Conservation (phyloP, 805 yeast species). For the Hanseniaspora mollemarum region DNA sequence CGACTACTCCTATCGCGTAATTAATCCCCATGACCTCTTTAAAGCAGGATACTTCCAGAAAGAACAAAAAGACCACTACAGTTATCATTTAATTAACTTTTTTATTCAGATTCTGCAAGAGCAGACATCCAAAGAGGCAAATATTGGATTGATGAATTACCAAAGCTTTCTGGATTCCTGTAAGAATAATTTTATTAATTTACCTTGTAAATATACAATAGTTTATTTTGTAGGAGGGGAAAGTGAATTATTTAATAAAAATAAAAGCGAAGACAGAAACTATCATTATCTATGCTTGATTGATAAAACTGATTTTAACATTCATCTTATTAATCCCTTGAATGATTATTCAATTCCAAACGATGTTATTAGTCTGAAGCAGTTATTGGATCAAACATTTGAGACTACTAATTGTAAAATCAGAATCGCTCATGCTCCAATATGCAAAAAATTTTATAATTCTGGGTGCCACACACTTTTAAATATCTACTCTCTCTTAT, state of each 20-base stretch:
- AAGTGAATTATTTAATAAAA: background rate
- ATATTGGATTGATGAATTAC: background rate
- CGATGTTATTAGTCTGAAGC: constrained; percentile 2
- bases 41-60: background rate
- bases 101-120: background rate
- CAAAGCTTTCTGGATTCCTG: background rate
- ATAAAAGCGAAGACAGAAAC: background rate
- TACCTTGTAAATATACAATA: background rate
- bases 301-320: background rate
- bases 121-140: background rate
- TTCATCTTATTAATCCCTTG: constrained; percentile 11
- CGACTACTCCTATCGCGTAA: background rate
- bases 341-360: constrained; percentile 2
- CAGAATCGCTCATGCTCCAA: constrained; percentile 2
- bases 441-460: background rate
- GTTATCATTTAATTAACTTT: constrained; percentile 4
- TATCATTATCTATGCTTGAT: constrained; percentile 7
- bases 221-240: background rate
- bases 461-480: constrained; percentile 10
- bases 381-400: background rate
- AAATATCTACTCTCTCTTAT: constrained; percentile 8
- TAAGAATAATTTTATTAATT: background rate
- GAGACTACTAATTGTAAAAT: background rate
- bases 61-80: background rate
- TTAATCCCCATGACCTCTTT: background rate